phyloP scores from a whole-genome alignment of 176 grass and related monocot species.

The Calamus simplicifolius region DNA sequence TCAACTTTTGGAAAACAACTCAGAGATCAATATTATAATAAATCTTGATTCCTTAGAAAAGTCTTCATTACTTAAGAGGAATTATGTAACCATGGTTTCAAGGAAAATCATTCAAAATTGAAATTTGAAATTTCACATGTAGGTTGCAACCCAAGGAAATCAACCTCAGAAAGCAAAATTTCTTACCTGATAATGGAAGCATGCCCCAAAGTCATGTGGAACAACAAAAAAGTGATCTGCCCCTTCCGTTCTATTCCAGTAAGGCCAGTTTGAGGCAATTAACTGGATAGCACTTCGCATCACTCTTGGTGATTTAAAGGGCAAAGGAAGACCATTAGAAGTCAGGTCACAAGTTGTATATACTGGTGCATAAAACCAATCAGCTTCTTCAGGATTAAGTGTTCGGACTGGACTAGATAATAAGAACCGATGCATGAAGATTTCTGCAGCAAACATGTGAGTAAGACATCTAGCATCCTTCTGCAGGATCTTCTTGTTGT shows the following conservation, averaged over 20 bases:
- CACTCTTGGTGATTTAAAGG: slow-evolving; percentile 76
- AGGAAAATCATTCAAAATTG: no score
- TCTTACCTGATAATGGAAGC: slow-evolving; percentile 94
- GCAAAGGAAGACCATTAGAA: slow-evolving; percentile 60
- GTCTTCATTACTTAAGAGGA: no score
- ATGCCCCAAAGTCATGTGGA: slow-evolving; percentile 89
- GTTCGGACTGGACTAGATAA: slow-evolving; percentile 74
- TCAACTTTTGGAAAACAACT: no score
- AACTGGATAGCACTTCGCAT: slow-evolving; percentile 81
- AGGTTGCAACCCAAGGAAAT: no score
- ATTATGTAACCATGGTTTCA: no score
- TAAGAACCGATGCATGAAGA: slow-evolving; percentile 86
- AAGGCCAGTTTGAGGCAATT: slow-evolving; percentile 67
- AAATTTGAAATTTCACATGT: no score
- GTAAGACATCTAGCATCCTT: slow-evolving; percentile 82
- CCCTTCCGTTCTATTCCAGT: slow-evolving; percentile 84
- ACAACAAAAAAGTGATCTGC: slow-evolving; percentile 95
- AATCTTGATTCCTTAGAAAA: no score
- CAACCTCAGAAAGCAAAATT: no score
- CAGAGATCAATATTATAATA: no score
- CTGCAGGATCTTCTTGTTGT: slow-evolving; percentile 73
- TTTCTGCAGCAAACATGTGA: slow-evolving; percentile 91
- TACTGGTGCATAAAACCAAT: slow-evolving; percentile 88
- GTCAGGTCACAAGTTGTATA: slow-evolving; percentile 84
- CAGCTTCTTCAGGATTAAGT: slow-evolving; percentile 59